Percentiles rank a stretch among this genome's conserved stretches.
Evolutionary conservation across 345 rosid genomes (phyloP).

Genomic region (Camelina hispida): DNA sequence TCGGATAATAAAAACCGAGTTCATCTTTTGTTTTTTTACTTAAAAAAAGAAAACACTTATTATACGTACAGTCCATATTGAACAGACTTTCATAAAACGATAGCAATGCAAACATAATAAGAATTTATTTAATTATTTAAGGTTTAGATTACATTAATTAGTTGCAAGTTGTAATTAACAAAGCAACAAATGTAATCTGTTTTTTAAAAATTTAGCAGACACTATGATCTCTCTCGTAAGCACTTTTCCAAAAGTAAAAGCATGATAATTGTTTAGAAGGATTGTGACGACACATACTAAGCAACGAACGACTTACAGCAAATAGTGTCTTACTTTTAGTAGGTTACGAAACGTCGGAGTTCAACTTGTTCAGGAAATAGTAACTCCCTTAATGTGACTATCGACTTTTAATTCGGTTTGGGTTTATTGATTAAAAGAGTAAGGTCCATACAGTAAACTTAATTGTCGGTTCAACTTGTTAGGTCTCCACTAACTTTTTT

Average conservation of each 20-base stretch:
- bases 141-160: background rate
- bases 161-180: conserved; percentile 31
- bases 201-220: conserved; percentile 29
- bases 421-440: background rate
- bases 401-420: conserved; percentile 20
- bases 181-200: conserved; percentile 15
- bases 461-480: conserved; percentile 21
- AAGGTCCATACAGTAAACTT: background rate
- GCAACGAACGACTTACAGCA: conserved; percentile 31
- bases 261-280: conserved; percentile 28
- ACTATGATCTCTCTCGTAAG: conserved; percentile 27
- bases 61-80: background rate
- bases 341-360: conserved; percentile 18
- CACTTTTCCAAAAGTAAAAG: conserved; percentile 42
- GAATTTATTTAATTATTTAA: background rate
- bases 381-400: conserved; percentile 12
- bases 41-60: too few relatives aligned
- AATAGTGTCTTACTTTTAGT: conserved; percentile 38
- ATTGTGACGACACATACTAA: conserved; percentile 38
- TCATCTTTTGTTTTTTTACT: too few relatives aligned
- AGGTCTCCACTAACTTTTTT: background rate
- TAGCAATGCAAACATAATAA: background rate
- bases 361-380: conserved; percentile 25
- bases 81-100: too few relatives aligned
- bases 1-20: too few relatives aligned